A percentile compares a stretch with the other conserved stretches of the same genome.
phyloP scores from a whole-genome alignment of 768 basidiomycete genomes.

The Boletus rufocinnamomeus region DNA sequence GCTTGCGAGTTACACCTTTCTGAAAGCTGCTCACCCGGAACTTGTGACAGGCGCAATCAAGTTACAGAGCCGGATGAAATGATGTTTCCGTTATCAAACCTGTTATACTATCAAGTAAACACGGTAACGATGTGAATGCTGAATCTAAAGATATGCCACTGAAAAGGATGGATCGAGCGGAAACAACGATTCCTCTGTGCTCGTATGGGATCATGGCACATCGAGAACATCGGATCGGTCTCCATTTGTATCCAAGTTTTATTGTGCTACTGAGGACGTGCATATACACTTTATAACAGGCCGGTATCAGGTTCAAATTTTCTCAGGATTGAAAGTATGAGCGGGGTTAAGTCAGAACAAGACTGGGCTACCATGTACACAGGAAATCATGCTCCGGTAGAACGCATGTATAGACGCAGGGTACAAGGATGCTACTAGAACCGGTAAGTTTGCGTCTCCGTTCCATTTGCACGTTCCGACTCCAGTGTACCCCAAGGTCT shows the following conservation, averaged over 20 bases:
- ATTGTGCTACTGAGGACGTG: not conserved
- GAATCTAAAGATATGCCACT: not conserved
- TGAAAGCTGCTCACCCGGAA: not conserved
- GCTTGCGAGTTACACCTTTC: no score
- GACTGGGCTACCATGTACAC: not conserved
- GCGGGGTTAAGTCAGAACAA: not conserved
- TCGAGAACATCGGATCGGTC: not conserved
- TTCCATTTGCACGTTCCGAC: not conserved
- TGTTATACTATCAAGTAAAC: not conserved
- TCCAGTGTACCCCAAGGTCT: not conserved
- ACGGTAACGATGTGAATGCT: not conserved
- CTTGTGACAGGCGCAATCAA: not conserved
- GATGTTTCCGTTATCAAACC: not conserved
- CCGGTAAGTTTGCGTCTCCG: not conserved
- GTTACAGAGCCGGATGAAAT: rapidly evolving
- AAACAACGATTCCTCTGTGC: not conserved
- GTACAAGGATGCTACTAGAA: not conserved
- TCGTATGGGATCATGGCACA: not conserved
- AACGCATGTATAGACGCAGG: no score
- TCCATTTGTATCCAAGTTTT: not conserved
- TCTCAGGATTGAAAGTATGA: no score
- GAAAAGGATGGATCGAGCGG: not conserved
- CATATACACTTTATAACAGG: no score
- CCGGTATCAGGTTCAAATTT: no score
- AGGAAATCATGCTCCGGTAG: not conserved